Conservation (phyloP, 345 rosid species). For the Eucalyptus sideroxylon region DNA sequence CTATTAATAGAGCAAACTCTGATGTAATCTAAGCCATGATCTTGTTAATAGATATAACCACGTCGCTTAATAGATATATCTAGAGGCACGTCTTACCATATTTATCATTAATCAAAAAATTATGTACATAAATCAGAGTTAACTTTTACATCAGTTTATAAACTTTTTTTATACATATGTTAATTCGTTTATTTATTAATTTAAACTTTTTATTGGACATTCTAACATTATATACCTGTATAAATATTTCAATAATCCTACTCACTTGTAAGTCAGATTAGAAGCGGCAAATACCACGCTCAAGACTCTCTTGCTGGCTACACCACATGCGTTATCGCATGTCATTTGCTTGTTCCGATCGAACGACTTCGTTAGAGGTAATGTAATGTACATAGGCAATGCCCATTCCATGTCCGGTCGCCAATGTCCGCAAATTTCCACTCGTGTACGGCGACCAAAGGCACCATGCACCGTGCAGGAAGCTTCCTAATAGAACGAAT, state of each 20-base stretch:
- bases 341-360: background rate
- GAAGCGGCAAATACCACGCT: background rate
- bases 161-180: no score
- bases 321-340: no score
- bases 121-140: no score
- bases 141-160: no score
- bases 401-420: background rate
- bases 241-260: no score
- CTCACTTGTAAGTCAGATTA: no score
- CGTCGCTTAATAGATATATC: background rate
- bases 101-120: background rate
- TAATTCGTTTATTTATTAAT: no score
- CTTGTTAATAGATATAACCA: background rate
- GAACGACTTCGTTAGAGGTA: background rate
- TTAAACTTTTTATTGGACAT: background rate
- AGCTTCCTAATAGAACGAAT: background rate
- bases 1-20: no score
- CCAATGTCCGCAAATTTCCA: background rate
- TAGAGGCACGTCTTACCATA: background rate
- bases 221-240: fast-evolving
- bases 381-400: no score
- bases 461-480: background rate
- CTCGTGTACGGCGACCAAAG: background rate
- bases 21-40: background rate
- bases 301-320: background rate